Base-by-base conservation (phyloP, 2,329 filamentous ascomycete genomes). In the Aspergillus sp. region DNA sequence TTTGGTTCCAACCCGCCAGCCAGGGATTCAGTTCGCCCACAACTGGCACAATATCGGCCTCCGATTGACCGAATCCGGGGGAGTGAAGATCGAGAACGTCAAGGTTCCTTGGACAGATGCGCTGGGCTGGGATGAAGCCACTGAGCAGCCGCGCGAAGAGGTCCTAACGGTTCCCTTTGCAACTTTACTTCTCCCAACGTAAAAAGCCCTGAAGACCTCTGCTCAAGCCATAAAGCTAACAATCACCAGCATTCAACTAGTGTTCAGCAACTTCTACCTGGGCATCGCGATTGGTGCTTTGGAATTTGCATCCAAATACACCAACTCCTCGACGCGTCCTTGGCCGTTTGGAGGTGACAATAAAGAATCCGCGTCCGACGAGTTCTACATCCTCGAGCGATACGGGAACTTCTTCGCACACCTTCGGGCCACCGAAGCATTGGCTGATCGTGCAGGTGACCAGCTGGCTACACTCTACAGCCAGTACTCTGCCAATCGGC, bases 1-100 rank as follows among this genome's bases (percentile, higher is more conserved):
- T 2, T 67, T 86, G 19, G 82, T 84, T 1, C 74, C 75, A 4
- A 86, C 84, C 0, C 64, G 73, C 1, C 83, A 87, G 62, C 66
- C 77, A 0, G 83, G 83, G 0, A 82, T 87, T 41, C 64, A 77
- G 3, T 73, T 73, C 56, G 59, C 69, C 8, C 76, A 86, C 61
- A 79, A 86, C 66, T 87, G 83, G 84, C 77, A 86, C 61, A 86
- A 85, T 44, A 73, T 87, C 14, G 84, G 84, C 0, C 72, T 87
- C 3, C 79, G 83, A 0, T 65, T 87, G 57, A 86, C 81, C 0
- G 84, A 87, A 65, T 86, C 83, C 3, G 84, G 84, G 1, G 77
- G 79, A 26, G 83, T 86, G 26, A 80, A 76, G 56, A 85, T 87
- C 53, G 71, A 80, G 17, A 78, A 84, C 36, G 76, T 87, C 14